A percentile compares a stretch with the other conserved stretches of the same genome.
Conservation (phyloP, 371 early-diverging fungal genomes). For the Syncephalis plumigaleata region DNA sequence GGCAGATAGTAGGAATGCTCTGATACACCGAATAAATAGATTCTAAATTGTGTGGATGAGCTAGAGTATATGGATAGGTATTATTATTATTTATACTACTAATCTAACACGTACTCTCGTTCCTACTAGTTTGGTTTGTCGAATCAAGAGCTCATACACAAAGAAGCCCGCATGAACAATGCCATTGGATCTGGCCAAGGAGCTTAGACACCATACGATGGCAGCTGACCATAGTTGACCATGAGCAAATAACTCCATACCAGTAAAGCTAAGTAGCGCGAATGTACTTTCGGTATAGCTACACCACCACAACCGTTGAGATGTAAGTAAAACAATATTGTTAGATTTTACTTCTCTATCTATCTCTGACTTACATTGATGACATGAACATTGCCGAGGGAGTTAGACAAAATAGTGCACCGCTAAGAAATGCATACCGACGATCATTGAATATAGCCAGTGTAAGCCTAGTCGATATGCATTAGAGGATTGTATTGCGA, state of each 20-base stretch:
- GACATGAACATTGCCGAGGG: slow-evolving; percentile 81
- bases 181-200: slow-evolving; percentile 64
- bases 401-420: slow-evolving; percentile 51
- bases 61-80: neutral
- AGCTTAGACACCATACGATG: slow-evolving; percentile 37
- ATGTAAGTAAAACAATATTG: too few relatives aligned
- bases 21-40: slow-evolving; percentile 2
- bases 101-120: neutral
- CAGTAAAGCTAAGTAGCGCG: slow-evolving; percentile 55
- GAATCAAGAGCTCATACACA: slow-evolving; percentile 22
- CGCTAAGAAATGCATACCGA: slow-evolving; percentile 36
- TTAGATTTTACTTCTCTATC: too few relatives aligned
- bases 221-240: slow-evolving; percentile 31
- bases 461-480: slow-evolving; percentile 18
- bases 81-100: too few relatives aligned
- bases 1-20: slow-evolving; percentile 17
- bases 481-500: slow-evolving; percentile 2
- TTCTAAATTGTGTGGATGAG: neutral
- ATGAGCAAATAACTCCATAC: slow-evolving; percentile 36
- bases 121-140: neutral
- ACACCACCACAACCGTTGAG: neutral
- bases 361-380: slow-evolving; percentile 49
- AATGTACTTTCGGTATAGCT: slow-evolving; percentile 81
- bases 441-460: slow-evolving; percentile 24
- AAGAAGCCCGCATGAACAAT: slow-evolving; percentile 68